Conservation (phyloP, 352 stramenopile species). For the Phytophthora kernoviae region DNA sequence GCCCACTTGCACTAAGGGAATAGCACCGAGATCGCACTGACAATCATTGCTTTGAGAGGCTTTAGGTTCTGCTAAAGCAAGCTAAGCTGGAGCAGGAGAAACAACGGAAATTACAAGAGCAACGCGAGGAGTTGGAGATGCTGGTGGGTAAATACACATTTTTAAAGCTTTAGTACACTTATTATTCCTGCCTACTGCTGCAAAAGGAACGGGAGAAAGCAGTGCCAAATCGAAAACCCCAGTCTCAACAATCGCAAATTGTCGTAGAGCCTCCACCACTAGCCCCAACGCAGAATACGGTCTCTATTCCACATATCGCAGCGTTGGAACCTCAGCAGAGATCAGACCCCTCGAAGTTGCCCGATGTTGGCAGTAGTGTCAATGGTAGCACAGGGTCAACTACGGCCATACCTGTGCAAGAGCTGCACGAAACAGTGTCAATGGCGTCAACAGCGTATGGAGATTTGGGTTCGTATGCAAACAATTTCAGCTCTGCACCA, state of each 20-base stretch:
- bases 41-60: background rate
- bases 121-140: conserved; percentile 54
- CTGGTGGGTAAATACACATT: conserved; percentile 18
- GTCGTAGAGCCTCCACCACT: background rate
- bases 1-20: background rate
- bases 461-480: conserved; percentile 8
- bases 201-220: conserved; percentile 19
- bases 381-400: background rate
- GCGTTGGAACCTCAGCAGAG: conserved; percentile 6
- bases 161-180: background rate
- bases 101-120: conserved; percentile 41
- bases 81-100: conserved; percentile 48
- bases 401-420: background rate
- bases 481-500: conserved; percentile 36
- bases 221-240: conserved; percentile 16
- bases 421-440: background rate
- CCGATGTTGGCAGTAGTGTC: background rate
- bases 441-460: background rate
- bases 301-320: background rate
- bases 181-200: background rate
- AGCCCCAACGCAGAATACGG: conserved; percentile 5
- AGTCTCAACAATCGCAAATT: conserved; percentile 16
- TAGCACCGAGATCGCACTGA: background rate
- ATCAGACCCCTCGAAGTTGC: conserved; percentile 2
- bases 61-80: conserved; percentile 54